Evolutionary conservation across 148 eudicot species (phyloP).

Genomic region (Cornus suecica): DNA sequence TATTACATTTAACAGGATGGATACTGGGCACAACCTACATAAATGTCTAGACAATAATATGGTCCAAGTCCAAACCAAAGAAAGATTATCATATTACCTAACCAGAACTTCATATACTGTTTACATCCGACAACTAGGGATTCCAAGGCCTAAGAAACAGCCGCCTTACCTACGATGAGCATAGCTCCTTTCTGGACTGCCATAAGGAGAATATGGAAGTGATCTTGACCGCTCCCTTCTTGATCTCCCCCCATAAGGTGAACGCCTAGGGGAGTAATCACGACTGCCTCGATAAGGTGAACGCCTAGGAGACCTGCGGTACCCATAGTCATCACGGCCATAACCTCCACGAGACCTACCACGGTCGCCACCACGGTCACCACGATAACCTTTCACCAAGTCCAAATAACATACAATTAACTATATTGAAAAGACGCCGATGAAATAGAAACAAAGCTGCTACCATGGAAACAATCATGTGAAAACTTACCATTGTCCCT

Average conservation of each 20-base stretch:
- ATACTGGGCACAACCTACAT: background rate
- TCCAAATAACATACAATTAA: background rate
- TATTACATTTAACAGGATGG: background rate
- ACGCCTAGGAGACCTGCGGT: slow-evolving; percentile 87
- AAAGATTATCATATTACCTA: too few species aligned
- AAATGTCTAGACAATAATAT: background rate
- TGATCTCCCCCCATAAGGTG: slow-evolving; percentile 84
- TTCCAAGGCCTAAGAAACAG: background rate
- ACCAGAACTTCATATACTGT: background rate
- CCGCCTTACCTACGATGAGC: slow-evolving; percentile 55
- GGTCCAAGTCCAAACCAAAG: slow-evolving; percentile 2
- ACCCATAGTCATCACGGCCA: slow-evolving; percentile 77
- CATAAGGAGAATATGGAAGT: slow-evolving; percentile 66
- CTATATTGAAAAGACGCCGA: background rate
- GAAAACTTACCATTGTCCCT: slow-evolving; percentile 46
- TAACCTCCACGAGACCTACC: slow-evolving; percentile 67
- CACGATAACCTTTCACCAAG: slow-evolving; percentile 50
- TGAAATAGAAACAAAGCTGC: background rate
- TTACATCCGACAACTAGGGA: background rate
- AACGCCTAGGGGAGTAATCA: slow-evolving; percentile 74
- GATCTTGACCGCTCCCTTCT: slow-evolving; percentile 91
- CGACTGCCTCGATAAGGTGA: slow-evolving; percentile 76
- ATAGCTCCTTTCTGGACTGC: slow-evolving; percentile 68
- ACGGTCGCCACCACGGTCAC: slow-evolving; percentile 63
- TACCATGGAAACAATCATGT: background rate